Percentiles rank a stretch among this genome's conserved stretches.
These are phyloP conservation scores for Tulasnella sp. DNA, from an alignment of 768 basidiomycete species.

Conservation along the genomic window DNA sequence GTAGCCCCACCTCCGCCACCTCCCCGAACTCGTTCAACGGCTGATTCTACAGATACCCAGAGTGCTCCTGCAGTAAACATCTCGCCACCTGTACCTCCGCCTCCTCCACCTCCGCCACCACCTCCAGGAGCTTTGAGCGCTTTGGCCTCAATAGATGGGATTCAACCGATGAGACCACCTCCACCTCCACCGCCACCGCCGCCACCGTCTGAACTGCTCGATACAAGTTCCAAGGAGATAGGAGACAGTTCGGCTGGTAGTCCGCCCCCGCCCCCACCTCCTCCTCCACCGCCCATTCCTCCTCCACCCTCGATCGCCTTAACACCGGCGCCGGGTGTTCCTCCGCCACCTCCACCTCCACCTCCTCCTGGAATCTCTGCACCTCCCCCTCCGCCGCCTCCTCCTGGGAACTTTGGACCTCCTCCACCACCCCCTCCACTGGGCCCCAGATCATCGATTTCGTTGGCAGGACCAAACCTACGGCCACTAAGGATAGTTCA, in stretches of 20 bases:
- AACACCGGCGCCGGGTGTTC: too few relatives aligned
- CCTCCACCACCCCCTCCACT: constrained; percentile 7
- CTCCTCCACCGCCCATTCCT: not conserved
- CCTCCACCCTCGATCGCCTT: not conserved
- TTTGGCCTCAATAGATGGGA: constrained; percentile 36
- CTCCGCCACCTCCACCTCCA: not conserved
- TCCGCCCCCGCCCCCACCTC: not conserved
- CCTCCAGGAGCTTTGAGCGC: not conserved
- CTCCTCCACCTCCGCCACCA: constrained; percentile 22
- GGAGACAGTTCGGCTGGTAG: not conserved
- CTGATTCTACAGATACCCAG: not conserved
- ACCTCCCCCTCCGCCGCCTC: not conserved
- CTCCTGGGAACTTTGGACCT: not conserved
- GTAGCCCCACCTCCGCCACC: constrained; percentile 61
- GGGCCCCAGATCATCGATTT: constrained; percentile 27
- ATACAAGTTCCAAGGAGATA: not conserved
- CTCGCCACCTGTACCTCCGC: constrained; percentile 24
- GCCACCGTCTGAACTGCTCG: not conserved
- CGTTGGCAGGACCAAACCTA: not conserved
- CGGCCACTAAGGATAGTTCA: constrained; percentile 31
- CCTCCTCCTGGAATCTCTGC: not conserved
- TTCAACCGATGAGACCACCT: constrained; percentile 31
- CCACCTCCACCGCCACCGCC: constrained; percentile 24
- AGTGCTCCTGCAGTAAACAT: not conserved
- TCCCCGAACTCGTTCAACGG: not conserved